Percentiles rank a stretch among this genome's conserved stretches.
Conservation (phyloP, 139 green algal genomes). For the Zygnema cylindricum region DNA sequence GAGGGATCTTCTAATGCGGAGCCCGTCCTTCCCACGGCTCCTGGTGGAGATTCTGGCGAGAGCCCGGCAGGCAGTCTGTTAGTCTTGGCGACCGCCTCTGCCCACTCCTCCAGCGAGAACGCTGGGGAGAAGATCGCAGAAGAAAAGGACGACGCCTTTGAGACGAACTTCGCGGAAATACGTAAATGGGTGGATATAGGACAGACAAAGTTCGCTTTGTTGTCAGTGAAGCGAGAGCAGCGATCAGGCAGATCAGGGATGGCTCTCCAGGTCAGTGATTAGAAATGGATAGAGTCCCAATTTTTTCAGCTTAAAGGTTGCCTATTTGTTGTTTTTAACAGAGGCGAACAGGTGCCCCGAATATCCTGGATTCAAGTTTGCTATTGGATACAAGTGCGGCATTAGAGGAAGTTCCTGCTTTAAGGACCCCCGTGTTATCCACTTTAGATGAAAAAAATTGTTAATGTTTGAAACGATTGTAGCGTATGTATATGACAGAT, state of each 20-base stretch:
- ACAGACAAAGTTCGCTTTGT: constrained; percentile 36
- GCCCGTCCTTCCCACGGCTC: not conserved
- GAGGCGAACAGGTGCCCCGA: too few species aligned
- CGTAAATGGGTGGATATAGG: constrained; percentile 34
- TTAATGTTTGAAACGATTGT: too few species aligned
- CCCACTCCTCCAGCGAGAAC: not conserved
- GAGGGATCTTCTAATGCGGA: not conserved
- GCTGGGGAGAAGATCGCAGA: not conserved
- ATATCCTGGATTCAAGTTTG: too few species aligned
- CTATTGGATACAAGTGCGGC: too few species aligned
- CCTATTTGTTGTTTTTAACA: too few species aligned
- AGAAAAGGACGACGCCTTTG: constrained; percentile 28
- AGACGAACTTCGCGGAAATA: constrained; percentile 37
- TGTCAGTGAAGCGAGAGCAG: constrained; percentile 8
- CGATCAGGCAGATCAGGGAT: not conserved
- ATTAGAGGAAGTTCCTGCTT: too few species aligned
- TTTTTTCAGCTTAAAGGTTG: too few species aligned
- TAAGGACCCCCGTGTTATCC: too few species aligned
- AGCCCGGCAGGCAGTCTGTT: not conserved
- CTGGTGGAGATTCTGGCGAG: not conserved
- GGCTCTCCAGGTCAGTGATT: constrained; percentile 46
- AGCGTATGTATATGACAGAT: too few species aligned
- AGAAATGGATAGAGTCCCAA: too few species aligned
- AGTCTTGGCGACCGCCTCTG: not conserved
- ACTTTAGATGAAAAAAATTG: too few species aligned